Conservation (phyloP, 2,329 filamentous ascomycete genomes). For the Fusarium agapanthi region DNA sequence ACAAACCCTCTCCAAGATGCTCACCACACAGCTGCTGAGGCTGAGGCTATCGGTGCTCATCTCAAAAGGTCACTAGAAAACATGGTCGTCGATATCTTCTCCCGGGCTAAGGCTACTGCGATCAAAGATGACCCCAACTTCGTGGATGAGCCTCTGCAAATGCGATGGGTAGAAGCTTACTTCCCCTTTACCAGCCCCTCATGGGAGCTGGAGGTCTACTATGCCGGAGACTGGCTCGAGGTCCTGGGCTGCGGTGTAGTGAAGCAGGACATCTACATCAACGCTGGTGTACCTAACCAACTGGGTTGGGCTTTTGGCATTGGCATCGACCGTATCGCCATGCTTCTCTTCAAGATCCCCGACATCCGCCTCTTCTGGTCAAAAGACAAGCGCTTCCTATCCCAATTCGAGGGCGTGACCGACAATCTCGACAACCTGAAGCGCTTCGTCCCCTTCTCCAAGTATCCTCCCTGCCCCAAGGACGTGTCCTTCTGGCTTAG, state of each 20-base stretch:
- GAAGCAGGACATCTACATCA: slow-evolving; percentile 80
- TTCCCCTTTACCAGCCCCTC: slow-evolving; percentile 97
- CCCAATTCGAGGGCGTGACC: slow-evolving; percentile 77
- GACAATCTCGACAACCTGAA: slow-evolving; percentile 58
- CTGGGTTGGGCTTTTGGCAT: slow-evolving; percentile 96
- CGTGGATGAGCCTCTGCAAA: slow-evolving; percentile 76
- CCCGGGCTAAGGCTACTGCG: slow-evolving; percentile 74
- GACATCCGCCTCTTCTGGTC: slow-evolving; percentile 99
- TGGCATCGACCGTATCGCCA: slow-evolving; percentile 93
- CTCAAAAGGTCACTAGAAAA: slow-evolving; percentile 89
- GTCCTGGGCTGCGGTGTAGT: slow-evolving; percentile 93
- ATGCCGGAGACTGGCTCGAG: slow-evolving; percentile 94
- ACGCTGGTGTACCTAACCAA: slow-evolving; percentile 77
- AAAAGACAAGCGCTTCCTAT: slow-evolving; percentile 81
- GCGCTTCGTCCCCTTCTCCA: slow-evolving; percentile 88
- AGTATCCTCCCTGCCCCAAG: slow-evolving; percentile 87
- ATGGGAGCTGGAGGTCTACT: slow-evolving; percentile 96
- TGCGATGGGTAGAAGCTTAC: slow-evolving; percentile 96
- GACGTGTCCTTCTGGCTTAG: slow-evolving; percentile 93
- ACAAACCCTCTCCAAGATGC: slow-evolving; percentile 82
- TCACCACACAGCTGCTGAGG: slow-evolving; percentile 78
- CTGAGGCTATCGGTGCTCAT: slow-evolving; percentile 83
- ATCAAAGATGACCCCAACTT: slow-evolving; percentile 59
- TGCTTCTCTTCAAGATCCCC: slow-evolving; percentile 95
- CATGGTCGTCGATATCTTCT: slow-evolving; percentile 90